A percentile compares a stretch with the other conserved stretches of the same genome.
These are phyloP conservation scores for Zangia roseola DNA, from an alignment of 768 basidiomycete genomes.

Conservation along the genomic window DNA sequence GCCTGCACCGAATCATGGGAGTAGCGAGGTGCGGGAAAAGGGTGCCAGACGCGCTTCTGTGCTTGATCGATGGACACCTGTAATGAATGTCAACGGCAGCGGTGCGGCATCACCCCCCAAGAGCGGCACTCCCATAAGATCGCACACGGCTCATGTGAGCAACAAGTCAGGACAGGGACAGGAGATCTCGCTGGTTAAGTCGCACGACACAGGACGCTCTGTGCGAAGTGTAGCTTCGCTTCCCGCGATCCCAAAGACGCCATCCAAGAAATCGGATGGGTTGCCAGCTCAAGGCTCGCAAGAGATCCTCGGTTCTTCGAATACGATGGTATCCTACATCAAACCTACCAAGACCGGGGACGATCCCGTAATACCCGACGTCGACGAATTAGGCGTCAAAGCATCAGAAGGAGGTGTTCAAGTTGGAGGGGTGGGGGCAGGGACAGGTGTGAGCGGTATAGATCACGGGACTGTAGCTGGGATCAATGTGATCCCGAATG, in stretches of 20 bases:
- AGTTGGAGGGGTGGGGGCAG: constrained; percentile 7
- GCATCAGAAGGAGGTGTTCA: constrained; percentile 50
- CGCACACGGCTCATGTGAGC: constrained; percentile 37
- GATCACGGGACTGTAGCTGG: constrained; percentile 22
- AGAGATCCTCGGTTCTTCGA: constrained; percentile 64
- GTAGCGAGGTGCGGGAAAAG: constrained; percentile 38
- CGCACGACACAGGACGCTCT: constrained; percentile 34
- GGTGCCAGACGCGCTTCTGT: constrained; percentile 45
- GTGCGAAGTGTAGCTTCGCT: constrained; percentile 44
- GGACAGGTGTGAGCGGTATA: constrained; percentile 2
- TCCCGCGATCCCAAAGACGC: constrained; percentile 33
- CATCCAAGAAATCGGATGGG: constrained; percentile 23
- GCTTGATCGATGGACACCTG: constrained; percentile 69
- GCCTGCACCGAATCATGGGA: constrained; percentile 34
- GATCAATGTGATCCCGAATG: constrained; percentile 9
- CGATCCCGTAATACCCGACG: constrained; percentile 31
- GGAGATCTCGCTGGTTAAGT: constrained; percentile 23
- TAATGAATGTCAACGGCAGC: constrained; percentile 28
- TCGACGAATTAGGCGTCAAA: constrained; percentile 41
- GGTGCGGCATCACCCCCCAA: constrained; percentile 40
- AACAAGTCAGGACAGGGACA: constrained; percentile 19
- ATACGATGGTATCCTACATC: constrained; percentile 70
- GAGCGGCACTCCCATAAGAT: constrained; percentile 39
- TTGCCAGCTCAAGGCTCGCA: constrained; percentile 24
- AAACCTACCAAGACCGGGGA: constrained; percentile 50